Conservation (phyloP, 768 basidiomycete species). For the Tulasnella sp. region DNA sequence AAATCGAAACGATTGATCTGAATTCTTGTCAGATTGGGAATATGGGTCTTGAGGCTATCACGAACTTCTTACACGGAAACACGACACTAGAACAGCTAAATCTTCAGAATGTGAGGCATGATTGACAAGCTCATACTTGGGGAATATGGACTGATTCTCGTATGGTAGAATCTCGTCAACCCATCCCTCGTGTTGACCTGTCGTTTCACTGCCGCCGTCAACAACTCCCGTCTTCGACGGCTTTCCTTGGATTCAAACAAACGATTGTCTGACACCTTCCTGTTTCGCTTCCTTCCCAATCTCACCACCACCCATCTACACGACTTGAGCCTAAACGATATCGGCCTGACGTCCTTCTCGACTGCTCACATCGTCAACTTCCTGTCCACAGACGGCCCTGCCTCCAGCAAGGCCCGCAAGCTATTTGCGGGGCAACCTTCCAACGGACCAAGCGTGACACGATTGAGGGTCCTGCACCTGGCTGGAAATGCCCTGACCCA, state of each 20-base stretch:
- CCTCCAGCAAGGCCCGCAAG: not conserved
- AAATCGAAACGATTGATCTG: slow-evolving; percentile 43
- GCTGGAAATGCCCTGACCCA: slow-evolving; percentile 45
- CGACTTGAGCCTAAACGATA: slow-evolving; percentile 45
- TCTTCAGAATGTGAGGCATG: slow-evolving; percentile 42
- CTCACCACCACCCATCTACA: slow-evolving; percentile 39
- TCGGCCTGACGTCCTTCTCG: slow-evolving; percentile 34
- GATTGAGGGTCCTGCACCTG: slow-evolving; percentile 30
- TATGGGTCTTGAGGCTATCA: slow-evolving; percentile 41
- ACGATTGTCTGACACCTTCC: slow-evolving; percentile 41
- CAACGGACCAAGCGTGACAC: not conserved
- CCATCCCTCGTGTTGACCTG: slow-evolving; percentile 29
- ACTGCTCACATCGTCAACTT: slow-evolving; percentile 37
- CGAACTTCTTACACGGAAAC: slow-evolving; percentile 40
- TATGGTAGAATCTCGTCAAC: slow-evolving; percentile 18
- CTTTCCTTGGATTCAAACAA: slow-evolving; percentile 41
- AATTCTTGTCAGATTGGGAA: slow-evolving; percentile 47
- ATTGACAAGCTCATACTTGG: not conserved
- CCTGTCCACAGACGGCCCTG: slow-evolving; percentile 25
- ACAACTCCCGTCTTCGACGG: slow-evolving; percentile 39
- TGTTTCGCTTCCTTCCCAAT: slow-evolving; percentile 36
- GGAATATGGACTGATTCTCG: not conserved
- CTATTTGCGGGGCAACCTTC: not conserved
- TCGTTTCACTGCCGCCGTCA: slow-evolving; percentile 39
- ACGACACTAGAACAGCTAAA: slow-evolving; percentile 36